Evolutionary conservation across 1,284 basidiomycete species (phyloP).

Genomic region (Amylostereum areolatum): DNA sequence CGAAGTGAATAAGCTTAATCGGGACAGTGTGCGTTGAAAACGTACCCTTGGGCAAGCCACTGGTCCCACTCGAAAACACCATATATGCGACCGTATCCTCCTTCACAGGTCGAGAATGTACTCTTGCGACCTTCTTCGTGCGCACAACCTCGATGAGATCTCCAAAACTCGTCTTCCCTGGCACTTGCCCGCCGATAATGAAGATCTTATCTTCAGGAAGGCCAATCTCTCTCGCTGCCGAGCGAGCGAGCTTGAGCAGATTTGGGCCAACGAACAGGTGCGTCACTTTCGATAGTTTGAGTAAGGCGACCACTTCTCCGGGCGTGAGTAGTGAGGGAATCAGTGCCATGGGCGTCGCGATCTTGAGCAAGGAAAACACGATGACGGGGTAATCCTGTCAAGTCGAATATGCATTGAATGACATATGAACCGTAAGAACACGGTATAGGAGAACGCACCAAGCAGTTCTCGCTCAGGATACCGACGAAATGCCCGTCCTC

Average conservation of each 20-base stretch:
- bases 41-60: slow-evolving; percentile 14
- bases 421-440: background rate
- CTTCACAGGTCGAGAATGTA: slow-evolving; percentile 3
- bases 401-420: background rate
- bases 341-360: background rate
- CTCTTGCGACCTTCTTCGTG: background rate
- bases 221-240: slow-evolving; percentile 5
- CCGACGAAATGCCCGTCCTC: background rate
- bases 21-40: background rate
- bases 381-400: slow-evolving; percentile 1
- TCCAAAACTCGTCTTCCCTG: background rate
- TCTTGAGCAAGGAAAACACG: background rate
- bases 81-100: slow-evolving; percentile 11
- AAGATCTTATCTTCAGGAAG: slow-evolving; percentile 7
- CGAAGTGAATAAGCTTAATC: background rate
- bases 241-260: slow-evolving; percentile 3
- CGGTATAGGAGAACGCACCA: background rate
- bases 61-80: slow-evolving; percentile 15
- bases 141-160: background rate
- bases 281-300: slow-evolving; percentile 6
- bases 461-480: background rate
- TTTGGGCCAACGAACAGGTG: slow-evolving; percentile 9
- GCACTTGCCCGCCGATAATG: slow-evolving; percentile 6
- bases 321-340: background rate
- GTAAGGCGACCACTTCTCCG: background rate